Conservation (phyloP, 1,284 basidiomycete genomes). For the Tetrapyrgos nigripes region DNA sequence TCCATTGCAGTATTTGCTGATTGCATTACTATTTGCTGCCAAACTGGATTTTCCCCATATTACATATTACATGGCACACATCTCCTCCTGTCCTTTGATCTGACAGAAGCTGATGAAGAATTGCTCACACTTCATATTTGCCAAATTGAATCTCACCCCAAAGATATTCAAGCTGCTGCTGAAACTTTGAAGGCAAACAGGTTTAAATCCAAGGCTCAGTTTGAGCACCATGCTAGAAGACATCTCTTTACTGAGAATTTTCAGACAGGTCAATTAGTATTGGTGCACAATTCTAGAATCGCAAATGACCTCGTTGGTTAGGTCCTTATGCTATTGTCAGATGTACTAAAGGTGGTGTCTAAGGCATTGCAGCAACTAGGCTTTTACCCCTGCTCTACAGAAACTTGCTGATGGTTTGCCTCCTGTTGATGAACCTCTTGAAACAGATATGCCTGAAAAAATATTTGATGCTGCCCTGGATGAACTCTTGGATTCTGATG, state of each 20-base stretch:
- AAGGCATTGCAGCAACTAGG: conserved; percentile 8
- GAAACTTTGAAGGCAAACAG: conserved; percentile 10
- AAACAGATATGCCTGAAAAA: too few species aligned
- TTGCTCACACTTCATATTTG: conserved; percentile 15
- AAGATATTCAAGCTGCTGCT: conserved; percentile 10
- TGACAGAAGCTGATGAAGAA: conserved; percentile 29
- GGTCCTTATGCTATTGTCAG: conserved; percentile 30
- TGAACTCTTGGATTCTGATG: too few species aligned
- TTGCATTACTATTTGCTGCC: conserved; percentile 26
- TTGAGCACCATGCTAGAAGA: conserved; percentile 24
- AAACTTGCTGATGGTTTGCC: too few species aligned
- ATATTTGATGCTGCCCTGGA: too few species aligned
- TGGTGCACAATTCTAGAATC: conserved; percentile 25
- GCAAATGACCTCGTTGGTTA: conserved; percentile 29
- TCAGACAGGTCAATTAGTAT: conserved; percentile 25
- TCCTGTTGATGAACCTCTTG: too few species aligned
- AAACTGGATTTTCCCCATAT: conserved; percentile 32
- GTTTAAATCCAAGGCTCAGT: conserved; percentile 20
- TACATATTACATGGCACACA: conserved; percentile 28
- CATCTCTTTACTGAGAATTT: conserved; percentile 28
- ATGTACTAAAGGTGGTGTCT: conserved; percentile 20
- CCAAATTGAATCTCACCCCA: conserved; percentile 11
- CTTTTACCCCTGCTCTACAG: too few species aligned
- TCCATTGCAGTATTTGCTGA: conserved; percentile 26
- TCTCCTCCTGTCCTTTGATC: conserved; percentile 30